Evolutionary conservation across 148 eudicot genomes (phyloP).

Genomic region (Persicaria tinctoria): DNA sequence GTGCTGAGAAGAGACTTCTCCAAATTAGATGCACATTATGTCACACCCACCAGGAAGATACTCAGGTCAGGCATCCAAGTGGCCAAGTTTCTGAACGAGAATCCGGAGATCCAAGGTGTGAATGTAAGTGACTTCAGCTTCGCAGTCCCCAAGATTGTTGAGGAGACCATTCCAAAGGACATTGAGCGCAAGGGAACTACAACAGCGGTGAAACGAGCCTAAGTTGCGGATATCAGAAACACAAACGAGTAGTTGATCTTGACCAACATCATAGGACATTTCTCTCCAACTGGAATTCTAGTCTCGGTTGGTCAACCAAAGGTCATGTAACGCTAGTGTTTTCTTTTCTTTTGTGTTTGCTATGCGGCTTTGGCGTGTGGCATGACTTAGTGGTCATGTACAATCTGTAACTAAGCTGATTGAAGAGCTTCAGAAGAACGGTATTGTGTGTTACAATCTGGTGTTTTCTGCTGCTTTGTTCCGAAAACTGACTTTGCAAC

Average conservation of each 20-base stretch:
- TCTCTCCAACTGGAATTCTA: neutral
- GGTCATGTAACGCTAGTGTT: too few species aligned
- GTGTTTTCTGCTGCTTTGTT: too few species aligned
- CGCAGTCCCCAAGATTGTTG: constrained; percentile 48
- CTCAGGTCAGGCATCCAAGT: constrained; percentile 37
- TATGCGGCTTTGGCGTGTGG: too few species aligned
- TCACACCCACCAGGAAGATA: constrained; percentile 46
- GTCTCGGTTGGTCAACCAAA: neutral
- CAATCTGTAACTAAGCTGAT: too few species aligned
- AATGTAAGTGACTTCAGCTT: constrained; percentile 50
- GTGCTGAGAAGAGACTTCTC: constrained; percentile 63
- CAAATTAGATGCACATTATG: constrained; percentile 56
- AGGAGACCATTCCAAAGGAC: constrained; percentile 46
- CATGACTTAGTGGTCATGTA: too few species aligned
- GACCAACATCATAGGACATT: neutral
- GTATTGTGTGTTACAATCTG: too few species aligned
- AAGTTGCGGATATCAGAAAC: neutral
- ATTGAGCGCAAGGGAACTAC: constrained; percentile 22
- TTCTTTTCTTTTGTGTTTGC: too few species aligned
- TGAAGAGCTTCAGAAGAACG: too few species aligned
- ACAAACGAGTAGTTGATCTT: neutral
- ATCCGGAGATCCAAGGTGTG: constrained; percentile 36
- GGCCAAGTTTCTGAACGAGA: constrained; percentile 33
- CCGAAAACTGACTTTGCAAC: too few species aligned
- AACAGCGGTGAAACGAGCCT: constrained; percentile 15